Percentiles rank a stretch among this genome's conserved stretches.
phyloP scores from a whole-genome alignment of 208 protist genomes.

The Blechomonas ayalai region DNA sequence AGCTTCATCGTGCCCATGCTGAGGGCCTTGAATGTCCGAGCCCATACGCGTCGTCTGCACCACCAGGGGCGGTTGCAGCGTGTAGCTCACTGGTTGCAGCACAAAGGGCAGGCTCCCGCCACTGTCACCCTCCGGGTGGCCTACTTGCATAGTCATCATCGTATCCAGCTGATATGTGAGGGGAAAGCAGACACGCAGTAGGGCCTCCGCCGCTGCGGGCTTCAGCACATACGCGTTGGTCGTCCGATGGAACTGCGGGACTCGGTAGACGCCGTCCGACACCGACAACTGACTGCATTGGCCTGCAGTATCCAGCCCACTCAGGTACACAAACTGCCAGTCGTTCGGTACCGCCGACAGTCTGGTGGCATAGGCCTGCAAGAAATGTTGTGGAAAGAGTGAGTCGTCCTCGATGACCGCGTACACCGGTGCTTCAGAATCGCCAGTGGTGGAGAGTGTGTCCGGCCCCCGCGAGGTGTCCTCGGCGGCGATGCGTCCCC shows the following conservation, averaged over 20 bases:
- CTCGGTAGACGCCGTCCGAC: slow-evolving; percentile 33
- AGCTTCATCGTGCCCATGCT: slow-evolving; percentile 5
- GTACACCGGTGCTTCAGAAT: too few species aligned
- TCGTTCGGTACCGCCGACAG: slow-evolving; percentile 26
- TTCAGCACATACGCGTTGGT: slow-evolving; percentile 77
- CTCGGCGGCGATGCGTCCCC: slow-evolving; percentile 48
- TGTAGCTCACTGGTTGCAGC: slow-evolving; percentile 54
- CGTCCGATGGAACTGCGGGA: slow-evolving; percentile 80
- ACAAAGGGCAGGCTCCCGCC: slow-evolving; percentile 59
- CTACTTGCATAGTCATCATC: slow-evolving; percentile 68
- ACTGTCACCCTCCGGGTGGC: too few species aligned
- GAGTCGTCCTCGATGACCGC: slow-evolving; percentile 7
- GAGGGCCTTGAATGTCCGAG: slow-evolving; percentile 64
- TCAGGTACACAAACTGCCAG: slow-evolving; percentile 80
- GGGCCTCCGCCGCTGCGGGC: slow-evolving; percentile 34
- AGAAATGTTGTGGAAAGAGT: slow-evolving; percentile 1
- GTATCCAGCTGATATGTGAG: slow-evolving; percentile 84
- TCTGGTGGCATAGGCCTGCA: neutral
- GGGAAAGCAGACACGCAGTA: slow-evolving; percentile 56
- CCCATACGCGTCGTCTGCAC: slow-evolving; percentile 46
- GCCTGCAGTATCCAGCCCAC: slow-evolving; percentile 70
- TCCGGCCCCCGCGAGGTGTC: neutral
- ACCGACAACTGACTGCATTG: slow-evolving; percentile 25
- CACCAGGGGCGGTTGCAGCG: slow-evolving; percentile 75
- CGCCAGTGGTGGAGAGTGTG: too few species aligned